Evolutionary conservation across 768 basidiomycete genomes (phyloP).

Genomic region (Trametes maxima): DNA sequence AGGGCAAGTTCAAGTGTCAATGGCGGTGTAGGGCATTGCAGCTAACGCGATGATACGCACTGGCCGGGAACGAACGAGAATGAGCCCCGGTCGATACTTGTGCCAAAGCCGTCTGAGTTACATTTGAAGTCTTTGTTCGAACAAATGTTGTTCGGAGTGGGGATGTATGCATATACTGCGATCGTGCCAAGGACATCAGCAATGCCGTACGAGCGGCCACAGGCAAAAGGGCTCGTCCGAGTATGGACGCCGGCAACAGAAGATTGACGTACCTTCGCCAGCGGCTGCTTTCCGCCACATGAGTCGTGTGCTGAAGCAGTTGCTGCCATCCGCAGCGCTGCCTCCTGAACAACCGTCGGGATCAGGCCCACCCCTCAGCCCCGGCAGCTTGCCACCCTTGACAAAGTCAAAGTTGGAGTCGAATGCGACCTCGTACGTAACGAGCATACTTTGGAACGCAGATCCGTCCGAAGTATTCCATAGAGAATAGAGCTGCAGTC

Average conservation of each 20-base stretch:
- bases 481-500: slow-evolving; percentile 65
- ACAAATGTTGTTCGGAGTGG: slow-evolving; percentile 63
- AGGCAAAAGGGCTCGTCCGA: background rate
- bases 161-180: slow-evolving; percentile 81
- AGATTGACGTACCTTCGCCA: slow-evolving; percentile 62
- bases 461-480: slow-evolving; percentile 66
- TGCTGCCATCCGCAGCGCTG: slow-evolving; percentile 56
- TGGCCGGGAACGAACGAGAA: slow-evolving; percentile 63
- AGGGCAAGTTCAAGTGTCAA: background rate
- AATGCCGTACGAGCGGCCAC: background rate
- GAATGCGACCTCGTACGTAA: slow-evolving; percentile 78
- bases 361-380: slow-evolving; percentile 68
- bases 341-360: slow-evolving; percentile 72
- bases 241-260: background rate
- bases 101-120: slow-evolving; percentile 70
- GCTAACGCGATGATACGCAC: slow-evolving; percentile 45
- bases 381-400: slow-evolving; percentile 78
- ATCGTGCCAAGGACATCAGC: background rate
- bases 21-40: background rate
- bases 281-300: slow-evolving; percentile 73
- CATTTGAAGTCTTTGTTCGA: slow-evolving; percentile 56
- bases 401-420: slow-evolving; percentile 67
- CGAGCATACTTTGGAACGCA: slow-evolving; percentile 64
- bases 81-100: slow-evolving; percentile 68
- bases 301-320: slow-evolving; percentile 72